phyloP scores from a whole-genome alignment of 768 basidiomycete genomes.

The Tephrocybe sp. region DNA sequence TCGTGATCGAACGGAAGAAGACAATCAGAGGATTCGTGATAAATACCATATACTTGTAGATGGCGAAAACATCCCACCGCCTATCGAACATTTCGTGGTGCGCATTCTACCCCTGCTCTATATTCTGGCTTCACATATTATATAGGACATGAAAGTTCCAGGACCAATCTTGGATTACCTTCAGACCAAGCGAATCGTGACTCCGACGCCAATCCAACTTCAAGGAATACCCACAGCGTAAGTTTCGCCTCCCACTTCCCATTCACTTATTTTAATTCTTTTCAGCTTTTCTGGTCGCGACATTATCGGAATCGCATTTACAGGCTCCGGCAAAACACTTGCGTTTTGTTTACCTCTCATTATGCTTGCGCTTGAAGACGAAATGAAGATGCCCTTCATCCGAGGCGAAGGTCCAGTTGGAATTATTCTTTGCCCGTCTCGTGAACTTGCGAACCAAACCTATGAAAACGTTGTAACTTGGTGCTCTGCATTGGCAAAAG shows the following conservation, averaged over 20 bases:
- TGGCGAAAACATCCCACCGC: slow-evolving; percentile 90
- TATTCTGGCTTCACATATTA: neutral
- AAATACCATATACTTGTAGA: slow-evolving; percentile 95
- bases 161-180: slow-evolving; percentile 78
- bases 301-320: slow-evolving; percentile 98
- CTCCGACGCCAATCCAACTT: slow-evolving; percentile 93
- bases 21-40: slow-evolving; percentile 75
- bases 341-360: slow-evolving; percentile 97
- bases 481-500: slow-evolving; percentile 78
- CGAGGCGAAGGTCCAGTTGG: slow-evolving; percentile 98
- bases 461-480: slow-evolving; percentile 91
- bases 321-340: slow-evolving; percentile 98
- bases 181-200: slow-evolving; percentile 77
- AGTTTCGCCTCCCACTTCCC: slow-evolving; percentile 1
- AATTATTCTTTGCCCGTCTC: slow-evolving; percentile 92
- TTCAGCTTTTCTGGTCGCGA: slow-evolving; percentile 90
- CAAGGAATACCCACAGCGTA: slow-evolving; percentile 97
- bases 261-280: slow-evolving; percentile 14
- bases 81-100: slow-evolving; percentile 86
- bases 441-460: slow-evolving; percentile 95
- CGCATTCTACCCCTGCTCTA: slow-evolving; percentile 14
- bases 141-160: slow-evolving; percentile 98
- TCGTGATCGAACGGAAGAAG: slow-evolving; percentile 62
- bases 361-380: slow-evolving; percentile 95
- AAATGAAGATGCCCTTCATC: slow-evolving; percentile 82